Base-by-base conservation (phyloP, 306 rosid genomes). In the Betula pendula region DNA sequence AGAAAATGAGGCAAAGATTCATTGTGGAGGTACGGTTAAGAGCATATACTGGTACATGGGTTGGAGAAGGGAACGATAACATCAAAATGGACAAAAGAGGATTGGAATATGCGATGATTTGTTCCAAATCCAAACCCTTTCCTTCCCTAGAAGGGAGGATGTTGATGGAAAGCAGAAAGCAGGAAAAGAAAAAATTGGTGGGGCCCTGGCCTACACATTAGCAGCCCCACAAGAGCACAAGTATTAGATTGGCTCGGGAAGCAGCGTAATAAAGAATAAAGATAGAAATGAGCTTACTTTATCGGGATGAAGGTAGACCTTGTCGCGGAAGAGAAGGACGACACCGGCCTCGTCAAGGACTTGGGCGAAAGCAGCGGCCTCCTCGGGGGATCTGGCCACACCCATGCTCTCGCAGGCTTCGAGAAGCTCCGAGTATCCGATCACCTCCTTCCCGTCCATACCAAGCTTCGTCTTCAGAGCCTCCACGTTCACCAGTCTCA, bases 281-380 rank as follows among this genome's bases (percentile, higher is more conserved):
- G 60, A 71, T 5, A 71, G 48, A 50, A 2, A 71, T n/a, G 14
- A 40, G n/a, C 81, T 22, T 29, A 92, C 98, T 96, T 90, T 87
- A 44, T 89, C 90, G 76, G 99, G 99, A 78, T 92, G 97, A 76
- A 96, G 97, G 71, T 91, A 88, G 78, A 93, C 99, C 89, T 93
- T 92, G 40, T 96, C 96, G 35, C 98, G 79, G 73, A 92, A 96
- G 33, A 96, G 97, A 29, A 92, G 85, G 52, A 96, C 42, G 69
- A 92, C 96, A 58, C 99, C 97, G 77, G 99, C 99, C 20, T 96
- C 99, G 74, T 96, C 99, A 45, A 96, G 93, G 60, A 92, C 85
- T 66, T 75, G 81, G 8, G 98, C 92, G 17, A 96, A 92, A 22
- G 87, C 81, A 19, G 84, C 84, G 50, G 99, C 97, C 87, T 96